These are phyloP conservation scores for Beauveria brongniartii DNA, from an alignment of 2,329 filamentous ascomycete genomes.

Conservation along the genomic window DNA sequence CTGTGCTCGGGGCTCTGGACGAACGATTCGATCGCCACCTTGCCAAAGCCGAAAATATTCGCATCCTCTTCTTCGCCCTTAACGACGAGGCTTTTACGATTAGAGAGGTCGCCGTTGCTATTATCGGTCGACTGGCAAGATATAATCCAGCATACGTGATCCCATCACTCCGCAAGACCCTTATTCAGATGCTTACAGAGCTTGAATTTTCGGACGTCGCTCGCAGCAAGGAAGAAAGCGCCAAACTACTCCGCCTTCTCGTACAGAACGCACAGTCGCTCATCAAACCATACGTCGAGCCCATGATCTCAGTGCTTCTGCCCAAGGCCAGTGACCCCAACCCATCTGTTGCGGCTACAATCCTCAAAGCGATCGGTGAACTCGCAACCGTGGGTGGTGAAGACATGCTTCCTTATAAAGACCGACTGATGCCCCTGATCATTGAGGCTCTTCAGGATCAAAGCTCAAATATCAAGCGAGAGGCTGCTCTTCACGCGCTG, in stretches of 20 bases:
- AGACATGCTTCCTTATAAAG: slow-evolving; percentile 88
- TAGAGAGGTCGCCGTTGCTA: slow-evolving; percentile 88
- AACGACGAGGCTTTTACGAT: slow-evolving; percentile 94
- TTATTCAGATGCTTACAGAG: slow-evolving; percentile 93
- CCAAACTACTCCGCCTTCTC: slow-evolving; percentile 82
- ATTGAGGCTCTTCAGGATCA: slow-evolving; percentile 91
- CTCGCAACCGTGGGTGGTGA: slow-evolving; percentile 89
- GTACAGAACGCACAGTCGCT: slow-evolving; percentile 88
- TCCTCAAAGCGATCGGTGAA: slow-evolving; percentile 91
- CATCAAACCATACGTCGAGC: slow-evolving; percentile 93
- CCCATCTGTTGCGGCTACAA: slow-evolving; percentile 83
- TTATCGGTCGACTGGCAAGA: slow-evolving; percentile 85
- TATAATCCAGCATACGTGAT: slow-evolving; percentile 97
- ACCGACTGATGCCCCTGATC: slow-evolving; percentile 88
- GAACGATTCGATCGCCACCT: slow-evolving; percentile 91
- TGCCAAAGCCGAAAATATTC: slow-evolving; percentile 95
- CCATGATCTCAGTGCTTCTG: slow-evolving; percentile 89
- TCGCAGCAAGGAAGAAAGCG: slow-evolving; percentile 92
- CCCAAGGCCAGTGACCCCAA: slow-evolving; percentile 84
- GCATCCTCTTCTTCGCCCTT: slow-evolving; percentile 87
- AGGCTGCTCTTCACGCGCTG: slow-evolving; percentile 82
- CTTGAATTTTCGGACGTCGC: slow-evolving; percentile 93
- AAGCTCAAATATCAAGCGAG: slow-evolving; percentile 80
- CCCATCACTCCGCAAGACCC: slow-evolving; percentile 84
- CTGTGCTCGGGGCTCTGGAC: slow-evolving; percentile 82